Evolutionary conservation across 345 rosid species (phyloP), one percentile per base, ranked within the genome.

Genomic region (Theobroma cacao): DNA sequence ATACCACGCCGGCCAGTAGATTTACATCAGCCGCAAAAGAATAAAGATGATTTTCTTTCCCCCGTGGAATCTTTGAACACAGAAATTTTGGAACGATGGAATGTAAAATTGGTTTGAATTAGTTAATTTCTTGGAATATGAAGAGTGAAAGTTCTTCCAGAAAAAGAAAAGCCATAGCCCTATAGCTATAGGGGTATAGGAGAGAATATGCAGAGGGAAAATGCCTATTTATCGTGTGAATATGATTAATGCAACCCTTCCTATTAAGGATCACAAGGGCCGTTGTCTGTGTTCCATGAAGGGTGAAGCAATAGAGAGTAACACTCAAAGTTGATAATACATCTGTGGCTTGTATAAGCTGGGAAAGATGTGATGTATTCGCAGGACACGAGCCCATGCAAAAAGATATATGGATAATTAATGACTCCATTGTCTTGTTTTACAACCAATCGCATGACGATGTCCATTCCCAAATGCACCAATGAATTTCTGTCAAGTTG

Each of bases 341-440:
- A 68, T 80, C 53, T 78, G 87, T 81, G 88, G 87, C 76, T 76
- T 85, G 80, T 53, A 50, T 31, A 76, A 52, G 50, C 52, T 43
- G 66, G 81, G 55, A 56, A 68, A 82, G 82, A 82, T 82, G 78
- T 75, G 80, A 76, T 45, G 36, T 47, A 33, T 34, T 50, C 77
- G 45, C 36, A 72, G 22, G 69, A 52, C 31, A 63, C 66, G 77
- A 67, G 28, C 80, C 80, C 82, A 75, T 55, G 71, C 78, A 72
- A 76, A 36, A 14, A 50, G 53, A 52, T 48, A 61, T 31, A 33
- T 26, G n/a, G 65, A 68, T 45, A 52, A 68, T 20, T 26, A 24
- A 18, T 17, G 45, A 61, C 24, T 17, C 14, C 20, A 50, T n/a
- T 55, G 60, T 55, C 9, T 55, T n/a, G 9, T 24, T 55, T 55